Evolutionary conservation across 116 monocot genomes (phyloP), one percentile per base, ranked within the genome.

Genomic region (Zostera marina): DNA sequence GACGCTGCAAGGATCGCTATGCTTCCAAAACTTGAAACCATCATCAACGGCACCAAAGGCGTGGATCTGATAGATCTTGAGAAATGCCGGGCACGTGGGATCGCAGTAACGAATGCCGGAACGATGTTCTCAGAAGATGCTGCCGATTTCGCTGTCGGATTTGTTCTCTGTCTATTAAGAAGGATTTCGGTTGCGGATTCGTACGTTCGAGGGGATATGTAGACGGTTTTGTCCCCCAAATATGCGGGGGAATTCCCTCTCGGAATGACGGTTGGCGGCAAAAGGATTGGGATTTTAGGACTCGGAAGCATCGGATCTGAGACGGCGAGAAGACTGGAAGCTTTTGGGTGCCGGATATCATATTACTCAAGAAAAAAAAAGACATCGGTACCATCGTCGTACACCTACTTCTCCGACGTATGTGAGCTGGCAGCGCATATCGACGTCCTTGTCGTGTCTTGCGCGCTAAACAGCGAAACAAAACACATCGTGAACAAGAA

Each of bases 241-340:
- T n/a, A n/a, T 5, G 32, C 41, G 3, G 70, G 63, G 20, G 40
- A 60, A 12, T 74, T 23, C 48, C 63, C 63, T 43, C 67, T 74
- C 10, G 74, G 63, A 1, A 70, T 62, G 15, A 74, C 66, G 74
- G 78, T 84, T 14, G 63, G 77, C 40, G 78, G 86, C 9, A 86
- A 83, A 60, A 40, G 61, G 54, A 68, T 86, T 54, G 91, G 91
- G 4, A 83, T 91, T 16, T 71, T 91, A 15, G 86, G 91, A 0
- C 57, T 91, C 11, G 91, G 86, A 24, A 80, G 69, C 26, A 91
- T 91, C 49, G 91, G 91, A 42, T 75, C 73, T 8, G 63, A 26
- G 47, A 55, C 77, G 11, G 83, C 82, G 0, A 83, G 80, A 59
- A 74, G 86, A 48, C 78, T 81, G 4, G 76, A 80, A 16, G 76